These are phyloP conservation scores for Stachybotrys echinatus DNA, from an alignment of 2,329 filamentous ascomycete species.

Conservation along the genomic window DNA sequence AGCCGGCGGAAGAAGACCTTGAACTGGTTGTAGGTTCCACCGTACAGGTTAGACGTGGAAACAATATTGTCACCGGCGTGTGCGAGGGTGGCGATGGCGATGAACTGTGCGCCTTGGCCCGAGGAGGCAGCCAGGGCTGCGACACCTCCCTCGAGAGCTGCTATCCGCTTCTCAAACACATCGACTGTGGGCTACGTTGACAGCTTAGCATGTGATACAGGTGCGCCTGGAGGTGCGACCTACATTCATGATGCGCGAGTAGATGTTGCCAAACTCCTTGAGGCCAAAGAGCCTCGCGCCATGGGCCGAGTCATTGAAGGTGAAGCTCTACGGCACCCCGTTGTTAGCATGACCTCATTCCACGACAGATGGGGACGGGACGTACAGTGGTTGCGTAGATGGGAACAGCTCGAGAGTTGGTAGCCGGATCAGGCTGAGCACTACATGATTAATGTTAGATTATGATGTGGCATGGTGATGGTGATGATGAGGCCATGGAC, in stretches of 20 bases:
- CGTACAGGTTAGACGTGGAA: conserved; percentile 84
- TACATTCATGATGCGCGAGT: conserved; percentile 93
- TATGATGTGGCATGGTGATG: background rate
- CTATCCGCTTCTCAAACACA: conserved; percentile 93
- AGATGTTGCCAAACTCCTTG: conserved; percentile 97
- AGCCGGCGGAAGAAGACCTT: conserved; percentile 86
- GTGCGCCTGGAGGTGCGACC: conserved; percentile 18
- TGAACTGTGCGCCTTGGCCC: conserved; percentile 89
- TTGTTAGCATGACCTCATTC: background rate
- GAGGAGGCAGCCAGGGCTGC: conserved; percentile 81
- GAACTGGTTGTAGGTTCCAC: conserved; percentile 95
- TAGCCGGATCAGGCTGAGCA: conserved; percentile 72
- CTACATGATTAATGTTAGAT: conserved; percentile 35
- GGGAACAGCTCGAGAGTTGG: conserved; percentile 85
- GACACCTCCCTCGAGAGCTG: conserved; percentile 89
- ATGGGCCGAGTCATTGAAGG: conserved; percentile 94
- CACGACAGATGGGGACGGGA: conserved; percentile 4
- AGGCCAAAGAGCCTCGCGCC: conserved; percentile 92
- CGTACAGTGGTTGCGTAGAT: conserved; percentile 84
- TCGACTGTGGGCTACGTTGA: conserved; percentile 74
- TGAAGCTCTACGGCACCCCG: conserved; percentile 59
- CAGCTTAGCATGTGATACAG: background rate
- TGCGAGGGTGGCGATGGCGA: conserved; percentile 79
- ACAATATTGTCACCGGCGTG: conserved; percentile 90
- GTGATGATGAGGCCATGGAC: conserved; percentile 15